Evolutionary conservation across 164 flowering plant species (phyloP), one percentile per base, ranked within the genome.

Genomic region (Stephania cephalantha): DNA sequence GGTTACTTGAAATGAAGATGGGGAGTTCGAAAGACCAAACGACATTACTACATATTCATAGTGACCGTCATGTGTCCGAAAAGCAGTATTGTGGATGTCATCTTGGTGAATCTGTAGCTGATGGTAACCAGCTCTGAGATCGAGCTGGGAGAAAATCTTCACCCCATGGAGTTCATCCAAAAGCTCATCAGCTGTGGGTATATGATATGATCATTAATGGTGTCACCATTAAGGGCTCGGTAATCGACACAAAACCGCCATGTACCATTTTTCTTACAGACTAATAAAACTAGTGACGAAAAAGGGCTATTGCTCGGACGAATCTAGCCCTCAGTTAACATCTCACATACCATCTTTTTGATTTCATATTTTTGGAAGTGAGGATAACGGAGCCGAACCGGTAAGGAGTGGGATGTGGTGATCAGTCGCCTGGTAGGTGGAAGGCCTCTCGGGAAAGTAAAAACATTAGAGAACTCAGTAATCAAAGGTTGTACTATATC

Each of bases 231-330:
- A 7, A 68, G 29, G 42, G n/a, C n/a, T n/a, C n/a, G n/a, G n/a
- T n/a, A n/a, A n/a, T n/a, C n/a, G n/a, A n/a, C n/a, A n/a, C n/a
- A n/a, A n/a, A 29, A 17, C 4, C 70, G 31, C 70, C 70, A 68
- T 2, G 35, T 68, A 5, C 35, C 35, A 68, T 68, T 42, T 9
- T n/a, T 17, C 30, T 68, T 68, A 7, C n/a, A 6, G 20, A 64
- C 68, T 9, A 68, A 42, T 29, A 18, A 7, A 4, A 68, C 70
- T 7, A 42, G 22, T 2, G 7, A n/a, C 4, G 70, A n/a, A 68
- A 68, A 68, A n/a, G 70, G 35, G 30, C 70, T 68, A 4, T 30
- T n/a, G 42, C 70, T 68, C 11, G 70, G 70, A n/a, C 31, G 70
- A 29, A 68, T 68, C 10, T 22, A 68, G 6, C 70, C 35, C n/a